Base-by-base conservation (phyloP, 345 rosid genomes). In the Arabis hirsuta region DNA sequence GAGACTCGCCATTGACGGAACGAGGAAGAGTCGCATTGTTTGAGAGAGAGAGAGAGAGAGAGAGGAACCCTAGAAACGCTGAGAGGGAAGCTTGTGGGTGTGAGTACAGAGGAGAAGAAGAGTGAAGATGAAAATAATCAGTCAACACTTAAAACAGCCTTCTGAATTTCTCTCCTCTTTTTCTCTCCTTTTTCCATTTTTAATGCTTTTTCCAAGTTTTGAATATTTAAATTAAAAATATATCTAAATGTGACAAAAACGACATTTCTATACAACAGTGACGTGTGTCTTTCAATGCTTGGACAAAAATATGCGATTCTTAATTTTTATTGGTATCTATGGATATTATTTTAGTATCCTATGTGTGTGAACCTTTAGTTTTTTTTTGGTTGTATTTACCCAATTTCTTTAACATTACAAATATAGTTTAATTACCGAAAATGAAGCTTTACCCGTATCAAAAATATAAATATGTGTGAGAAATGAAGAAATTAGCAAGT, bases 11-110 rank as follows among this genome's bases (percentile, higher is more conserved):
- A 62, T 78, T 9, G 74, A 63, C 0, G 63, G 10, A 0, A 20
- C 9, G 45, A 24, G 11, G 77, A 55, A 64, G 59, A 65, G 69
- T 26, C 66, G 34, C 66, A 73, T 39, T 65, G 76, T 45, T n/a
- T 36, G 41, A 13, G 31, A 7, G 11, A 53, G 16, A 16, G 16
- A 16, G 16, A 16, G 16, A 16, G 46, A 42, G 19, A 0, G 51
- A 34, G 70, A 42, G 60, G 50, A 77, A 72, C 65, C 81, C 78
- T 60, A 69, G 71, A 60, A 26, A 36, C 59, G 73, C 62, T 63
- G 6, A 34, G 34, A 19, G 48, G 48, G 61, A 63, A 67, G 48
- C 46, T 3, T 58, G 63, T 68, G 61, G 61, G 55, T 24, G 55
- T 27, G 48, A 50, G 50, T 48, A 34, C 63, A 67, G 71, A 39